These are phyloP conservation scores for Scheffersomyces quercinus DNA, from an alignment of 1,139 yeast species.

Conservation along the genomic window DNA sequence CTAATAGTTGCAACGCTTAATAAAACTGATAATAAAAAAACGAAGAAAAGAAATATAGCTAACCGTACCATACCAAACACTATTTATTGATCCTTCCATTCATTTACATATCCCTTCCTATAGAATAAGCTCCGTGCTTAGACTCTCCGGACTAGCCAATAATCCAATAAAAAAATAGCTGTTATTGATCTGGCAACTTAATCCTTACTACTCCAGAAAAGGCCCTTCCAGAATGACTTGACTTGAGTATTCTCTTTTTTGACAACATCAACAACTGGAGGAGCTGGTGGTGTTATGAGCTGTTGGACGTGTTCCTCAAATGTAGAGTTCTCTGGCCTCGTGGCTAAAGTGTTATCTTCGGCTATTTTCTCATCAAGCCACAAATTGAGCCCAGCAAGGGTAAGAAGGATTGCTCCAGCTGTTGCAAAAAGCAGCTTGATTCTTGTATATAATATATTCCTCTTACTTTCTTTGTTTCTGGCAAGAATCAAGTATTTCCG, in stretches of 20 bases:
- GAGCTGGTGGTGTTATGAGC: neutral
- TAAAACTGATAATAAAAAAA: too few species aligned
- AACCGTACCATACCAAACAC: too few species aligned
- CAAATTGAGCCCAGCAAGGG: slow-evolving; percentile 30
- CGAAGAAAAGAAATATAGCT: too few species aligned
- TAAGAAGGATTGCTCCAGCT: slow-evolving; percentile 33
- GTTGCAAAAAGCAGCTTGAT: slow-evolving; percentile 33
- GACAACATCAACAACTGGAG: neutral
- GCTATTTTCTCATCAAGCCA: slow-evolving; percentile 10
- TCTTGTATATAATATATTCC: slow-evolving; percentile 11
- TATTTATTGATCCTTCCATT: too few species aligned
- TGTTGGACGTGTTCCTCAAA: too few species aligned
- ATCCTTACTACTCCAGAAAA: slow-evolving; percentile 2
- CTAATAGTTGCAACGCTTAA: too few species aligned
- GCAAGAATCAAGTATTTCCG: slow-evolving; percentile 36
- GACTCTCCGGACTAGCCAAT: too few species aligned
- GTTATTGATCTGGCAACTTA: neutral
- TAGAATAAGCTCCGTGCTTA: too few species aligned
- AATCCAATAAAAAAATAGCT: too few species aligned
- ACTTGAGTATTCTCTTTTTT: neutral
- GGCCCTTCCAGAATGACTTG: slow-evolving; percentile 1
- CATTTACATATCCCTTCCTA: too few species aligned
- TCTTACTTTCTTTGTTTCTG: slow-evolving; percentile 16
- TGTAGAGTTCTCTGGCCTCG: too few species aligned
- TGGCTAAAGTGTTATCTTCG: neutral